Evolutionary conservation across 1,284 basidiomycete genomes (phyloP), one percentile per base, ranked within the genome.

Genomic region (Cryptococcus sp.): DNA sequence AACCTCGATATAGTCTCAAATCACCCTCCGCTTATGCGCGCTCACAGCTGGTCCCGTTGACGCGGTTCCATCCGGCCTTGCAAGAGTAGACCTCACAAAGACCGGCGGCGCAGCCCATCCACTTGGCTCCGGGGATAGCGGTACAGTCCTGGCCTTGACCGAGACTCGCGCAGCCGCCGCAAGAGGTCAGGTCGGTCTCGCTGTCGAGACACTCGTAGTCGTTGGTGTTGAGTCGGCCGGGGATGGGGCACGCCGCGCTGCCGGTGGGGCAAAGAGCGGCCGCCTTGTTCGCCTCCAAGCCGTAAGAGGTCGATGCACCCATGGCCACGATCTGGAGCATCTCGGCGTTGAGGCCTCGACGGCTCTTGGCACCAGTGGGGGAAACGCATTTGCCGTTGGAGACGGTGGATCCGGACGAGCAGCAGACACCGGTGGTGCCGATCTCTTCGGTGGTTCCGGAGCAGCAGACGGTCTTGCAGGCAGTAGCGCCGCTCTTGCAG

Each of bases 71-170:
- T 1, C 76, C 76, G 2, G 56, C 54, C 51, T 59, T 62, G 56
- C 77, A 78, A 15, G 65, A 70, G 65, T 77, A 77, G 47, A 79
- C 83, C 57, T 79, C 76, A 77, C 86, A 88, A 64, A 72, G 65
- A 47, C 85, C 84, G 54, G 35, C 38, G 48, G 84, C 82, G 74
- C 89, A 91, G n/a, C 84, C 85, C 65, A 89, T 87, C 68, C 86
- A 87, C 82, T 83, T 83, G 8, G 82, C 85, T 54, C 86, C 85
- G 48, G 77, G 62, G 62, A 90, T 88, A 38, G 81, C 76, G 35
- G 84, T 86, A 75, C 88, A 90, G 73, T 90, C 87, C 70, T 84
- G 78, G 25, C 88, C 88, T 53, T 80, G 73, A n/a, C 85, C 84
- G 22, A 82, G 76, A 17, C 83, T 82, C 2, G 83, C 77, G 71